Base-by-base conservation (phyloP, 148 eudicot species). In the Linanthus parryae region DNA sequence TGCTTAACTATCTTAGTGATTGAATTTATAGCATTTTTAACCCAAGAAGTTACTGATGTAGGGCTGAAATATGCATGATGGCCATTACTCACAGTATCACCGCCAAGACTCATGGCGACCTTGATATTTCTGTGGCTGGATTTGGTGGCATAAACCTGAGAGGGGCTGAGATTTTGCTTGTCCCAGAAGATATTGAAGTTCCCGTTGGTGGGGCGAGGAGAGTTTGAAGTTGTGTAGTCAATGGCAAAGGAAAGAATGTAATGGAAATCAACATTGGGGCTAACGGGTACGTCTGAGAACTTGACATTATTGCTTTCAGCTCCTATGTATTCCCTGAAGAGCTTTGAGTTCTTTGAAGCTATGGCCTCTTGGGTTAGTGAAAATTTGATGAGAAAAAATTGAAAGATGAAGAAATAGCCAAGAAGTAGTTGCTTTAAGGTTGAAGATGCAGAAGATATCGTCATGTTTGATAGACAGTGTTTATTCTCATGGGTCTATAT, bases 261-360 rank as follows among this genome's bases (percentile, higher is more conserved):
- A 27, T 79, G 67, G 40, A 75, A 75, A 56, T 64, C 59, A n/a
- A 63, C 78, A 14, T 66, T 63, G 8, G 78, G 57, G 63, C 72
- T 75, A n/a, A 79, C 69, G 42, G 81, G 85, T 2, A 75, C 66
- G 20, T 79, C 75, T 28, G 68, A 26, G 59, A 79, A 79, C 26
- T 54, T 75, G 24, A 79, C 70, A n/a, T 45, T 48, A 3, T 26
- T 66, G 70, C 72, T 75, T 29, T 68, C 70, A 15, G 85, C 85
- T 33, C 85, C 85, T 5, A 79, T 79, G 68, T 79, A 79, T 46
- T 79, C 85, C 41, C 81, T 51, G 17, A 75, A 79, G 15, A 79
- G 66, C 26, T 75, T 63, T 7, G 70, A 59, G 68, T 69, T n/a
- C n/a, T n/a, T n/a, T n/a, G n/a, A n/a, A n/a, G n/a, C n/a, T n/a